Percentiles rank a stretch among this genome's conserved stretches.
phyloP scores from a whole-genome alignment of 768 basidiomycete species.

The Naganishia kalamii region DNA sequence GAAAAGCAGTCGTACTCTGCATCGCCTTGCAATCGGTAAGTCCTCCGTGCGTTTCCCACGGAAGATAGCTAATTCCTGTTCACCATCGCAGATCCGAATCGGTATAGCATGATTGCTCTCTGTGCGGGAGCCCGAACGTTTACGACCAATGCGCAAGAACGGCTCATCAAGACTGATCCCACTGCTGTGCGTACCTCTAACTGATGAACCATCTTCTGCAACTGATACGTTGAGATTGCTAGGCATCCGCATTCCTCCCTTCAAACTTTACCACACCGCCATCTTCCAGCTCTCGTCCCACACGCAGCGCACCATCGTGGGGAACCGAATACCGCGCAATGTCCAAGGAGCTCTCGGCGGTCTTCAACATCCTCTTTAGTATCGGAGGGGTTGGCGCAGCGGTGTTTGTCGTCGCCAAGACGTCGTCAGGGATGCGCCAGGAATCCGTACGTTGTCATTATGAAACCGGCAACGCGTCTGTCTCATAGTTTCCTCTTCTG shows the following conservation, averaged over 20 bases:
- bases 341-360: slow-evolving; percentile 17
- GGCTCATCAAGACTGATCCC: slow-evolving; percentile 9
- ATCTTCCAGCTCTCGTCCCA: neutral
- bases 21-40: slow-evolving; percentile 1
- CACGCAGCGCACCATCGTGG: neutral
- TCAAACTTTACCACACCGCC: neutral
- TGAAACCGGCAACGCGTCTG: neutral
- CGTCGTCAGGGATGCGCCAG: slow-evolving; percentile 7
- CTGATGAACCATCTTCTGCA: too few species aligned
- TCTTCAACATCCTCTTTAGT: slow-evolving; percentile 13
- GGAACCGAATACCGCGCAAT: slow-evolving; percentile 16
- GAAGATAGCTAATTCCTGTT: neutral
- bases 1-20: neutral
- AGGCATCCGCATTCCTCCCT: slow-evolving; percentile 2
- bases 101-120: slow-evolving; percentile 10
- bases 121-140: slow-evolving; percentile 9
- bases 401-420: slow-evolving; percentile 16
- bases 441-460: slow-evolving; percentile 1
- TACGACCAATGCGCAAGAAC: slow-evolving; percentile 6
- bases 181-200: neutral
- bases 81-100: neutral
- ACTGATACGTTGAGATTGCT: neutral
- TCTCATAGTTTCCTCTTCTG: neutral
- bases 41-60: neutral
- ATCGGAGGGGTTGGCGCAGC: slow-evolving; percentile 15